Evolutionary conservation across 495 filamentous ascomycete species (phyloP).

Genomic region (Aspergillus funiculosus): DNA sequence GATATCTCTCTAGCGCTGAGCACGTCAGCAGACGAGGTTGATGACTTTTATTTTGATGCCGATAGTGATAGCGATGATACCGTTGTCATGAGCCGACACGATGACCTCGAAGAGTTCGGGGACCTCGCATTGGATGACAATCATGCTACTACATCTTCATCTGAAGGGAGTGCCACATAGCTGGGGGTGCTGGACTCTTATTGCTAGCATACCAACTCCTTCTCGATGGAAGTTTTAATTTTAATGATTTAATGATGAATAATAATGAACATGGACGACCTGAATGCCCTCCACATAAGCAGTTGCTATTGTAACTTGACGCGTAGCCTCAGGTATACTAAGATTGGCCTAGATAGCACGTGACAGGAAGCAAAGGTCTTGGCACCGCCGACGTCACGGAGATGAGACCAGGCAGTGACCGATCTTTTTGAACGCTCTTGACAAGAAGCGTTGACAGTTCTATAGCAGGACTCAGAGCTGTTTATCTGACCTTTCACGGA

Average conservation of each 20-base stretch:
- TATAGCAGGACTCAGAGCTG: not conserved
- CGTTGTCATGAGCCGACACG: slow-evolving; percentile 4
- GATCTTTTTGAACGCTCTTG: too few species aligned
- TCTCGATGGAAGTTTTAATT: not conserved
- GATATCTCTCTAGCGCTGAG: slow-evolving; percentile 8
- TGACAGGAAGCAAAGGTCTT: slow-evolving; percentile 18
- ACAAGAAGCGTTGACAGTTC: not conserved
- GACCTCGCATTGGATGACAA: slow-evolving; percentile 7
- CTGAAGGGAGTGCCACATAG: not conserved
- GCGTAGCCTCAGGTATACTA: too few species aligned
- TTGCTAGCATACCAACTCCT: not conserved
- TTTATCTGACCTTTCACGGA: not conserved
- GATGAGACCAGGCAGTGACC: slow-evolving; percentile 4
- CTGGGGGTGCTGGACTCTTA: not conserved
- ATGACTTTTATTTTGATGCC: slow-evolving; percentile 7
- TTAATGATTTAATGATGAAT: not conserved
- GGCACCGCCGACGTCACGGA: slow-evolving; percentile 24
- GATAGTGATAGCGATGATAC: slow-evolving; percentile 12
- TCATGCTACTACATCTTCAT: not conserved
- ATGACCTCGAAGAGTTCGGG: slow-evolving; percentile 8
- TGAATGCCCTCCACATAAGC: too few species aligned
- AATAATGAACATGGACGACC: not conserved
- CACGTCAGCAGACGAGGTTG: slow-evolving; percentile 7
- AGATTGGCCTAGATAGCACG: slow-evolving; percentile 9
- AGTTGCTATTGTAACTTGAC: too few species aligned